These are phyloP conservation scores for Claviceps pazoutovae DNA, from an alignment of 2,329 filamentous ascomycete genomes.

Conservation along the genomic window DNA sequence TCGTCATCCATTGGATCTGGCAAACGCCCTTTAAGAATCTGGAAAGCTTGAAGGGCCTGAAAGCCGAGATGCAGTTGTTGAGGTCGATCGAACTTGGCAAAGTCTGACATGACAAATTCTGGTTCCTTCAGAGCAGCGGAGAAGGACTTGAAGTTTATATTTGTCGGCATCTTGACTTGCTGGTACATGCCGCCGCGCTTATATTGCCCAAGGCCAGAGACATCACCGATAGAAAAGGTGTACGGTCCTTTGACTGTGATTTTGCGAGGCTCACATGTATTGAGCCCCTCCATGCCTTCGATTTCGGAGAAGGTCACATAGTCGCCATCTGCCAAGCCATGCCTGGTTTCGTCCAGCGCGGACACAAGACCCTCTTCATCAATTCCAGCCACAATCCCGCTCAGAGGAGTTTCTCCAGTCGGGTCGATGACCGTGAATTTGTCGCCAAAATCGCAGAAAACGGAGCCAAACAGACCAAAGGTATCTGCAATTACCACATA, in stretches of 20 bases:
- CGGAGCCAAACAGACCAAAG: conserved; percentile 83
- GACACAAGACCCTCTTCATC: conserved; percentile 84
- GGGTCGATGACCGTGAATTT: conserved; percentile 84
- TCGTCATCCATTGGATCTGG: conserved; percentile 73
- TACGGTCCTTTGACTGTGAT: conserved; percentile 91
- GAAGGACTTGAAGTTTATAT: conserved; percentile 76
- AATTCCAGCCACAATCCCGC: conserved; percentile 80
- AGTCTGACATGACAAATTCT: conserved; percentile 84
- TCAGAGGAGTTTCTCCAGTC: conserved; percentile 77
- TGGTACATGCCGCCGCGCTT: conserved; percentile 77
- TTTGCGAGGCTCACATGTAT: conserved; percentile 72
- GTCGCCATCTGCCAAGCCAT: conserved; percentile 92
- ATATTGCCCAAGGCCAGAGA: conserved; percentile 76
- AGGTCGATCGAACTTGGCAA: conserved; percentile 93
- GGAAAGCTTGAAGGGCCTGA: conserved; percentile 82
- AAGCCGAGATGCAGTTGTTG: conserved; percentile 84
- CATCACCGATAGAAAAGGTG: conserved; percentile 92
- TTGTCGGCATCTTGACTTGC: conserved; percentile 97
- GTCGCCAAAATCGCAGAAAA: conserved; percentile 95
- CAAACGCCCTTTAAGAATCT: conserved; percentile 57
- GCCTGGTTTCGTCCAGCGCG: conserved; percentile 83
- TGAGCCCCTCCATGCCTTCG: conserved; percentile 81
- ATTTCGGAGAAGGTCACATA: conserved; percentile 91
- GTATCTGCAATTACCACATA: conserved; percentile 80
- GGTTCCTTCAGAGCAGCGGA: conserved; percentile 69